Evolutionary conservation across 164 flowering plant species (phyloP).

Genomic region (Liquidambar formosana): DNA sequence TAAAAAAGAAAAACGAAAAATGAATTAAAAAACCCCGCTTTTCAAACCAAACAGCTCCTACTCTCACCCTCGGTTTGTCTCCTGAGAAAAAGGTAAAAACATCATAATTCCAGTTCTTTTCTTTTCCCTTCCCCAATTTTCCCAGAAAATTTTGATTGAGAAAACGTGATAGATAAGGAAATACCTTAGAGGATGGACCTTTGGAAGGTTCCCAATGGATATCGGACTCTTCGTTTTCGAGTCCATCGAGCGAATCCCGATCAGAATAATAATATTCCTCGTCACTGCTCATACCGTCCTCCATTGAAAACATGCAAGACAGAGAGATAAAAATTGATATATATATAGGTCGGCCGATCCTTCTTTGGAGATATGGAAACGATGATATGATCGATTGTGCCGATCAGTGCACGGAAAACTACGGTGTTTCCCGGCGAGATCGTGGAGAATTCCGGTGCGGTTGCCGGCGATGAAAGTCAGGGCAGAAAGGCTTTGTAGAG

Average conservation of each 20-base stretch:
- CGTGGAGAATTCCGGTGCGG: conserved; percentile 5
- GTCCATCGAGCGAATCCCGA: conserved; percentile 53
- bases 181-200: conserved; percentile 45
- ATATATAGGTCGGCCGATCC: neutral
- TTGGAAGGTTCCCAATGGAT: conserved; percentile 29
- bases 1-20: too few relatives aligned
- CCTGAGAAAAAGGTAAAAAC: neutral
- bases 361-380: neutral
- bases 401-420: neutral
- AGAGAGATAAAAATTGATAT: too few relatives aligned
- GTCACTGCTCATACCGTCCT: conserved; percentile 44
- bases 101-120: neutral
- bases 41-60: neutral
- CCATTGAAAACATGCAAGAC: conserved; percentile 23
- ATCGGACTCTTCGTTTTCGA: conserved; percentile 55
- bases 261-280: conserved; percentile 51
- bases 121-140: neutral
- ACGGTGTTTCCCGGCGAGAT: neutral
- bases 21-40: neutral
- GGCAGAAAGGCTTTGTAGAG: conserved; percentile 1
- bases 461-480: conserved; percentile 6
- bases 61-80: neutral
- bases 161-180: neutral
- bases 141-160: neutral
- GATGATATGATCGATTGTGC: neutral